phyloP scores from a whole-genome alignment of 2,329 filamentous ascomycete genomes.

The Alternaria novae-zelandiae region DNA sequence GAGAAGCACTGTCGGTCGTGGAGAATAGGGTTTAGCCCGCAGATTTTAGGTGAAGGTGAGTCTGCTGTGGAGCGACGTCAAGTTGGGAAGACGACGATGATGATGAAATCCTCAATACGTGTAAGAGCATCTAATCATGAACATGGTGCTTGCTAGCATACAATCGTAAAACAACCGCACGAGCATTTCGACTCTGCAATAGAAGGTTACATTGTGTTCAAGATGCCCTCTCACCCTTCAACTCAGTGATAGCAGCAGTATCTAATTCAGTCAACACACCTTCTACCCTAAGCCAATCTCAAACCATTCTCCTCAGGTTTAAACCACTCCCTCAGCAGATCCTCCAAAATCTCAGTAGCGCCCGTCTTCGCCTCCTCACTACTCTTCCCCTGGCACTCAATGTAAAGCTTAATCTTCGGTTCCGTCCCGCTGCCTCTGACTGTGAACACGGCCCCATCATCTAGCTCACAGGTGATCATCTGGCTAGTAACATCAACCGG shows the following conservation, averaged over 20 bases:
- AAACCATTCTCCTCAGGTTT: slow-evolving; percentile 47
- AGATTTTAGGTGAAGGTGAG: neutral
- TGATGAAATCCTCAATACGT: neutral
- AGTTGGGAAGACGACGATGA: neutral
- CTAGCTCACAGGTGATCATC: slow-evolving; percentile 69
- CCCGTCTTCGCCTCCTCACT: slow-evolving; percentile 51
- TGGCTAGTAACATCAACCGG: slow-evolving; percentile 64
- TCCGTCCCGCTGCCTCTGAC: slow-evolving; percentile 68
- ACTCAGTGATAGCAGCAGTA: neutral
- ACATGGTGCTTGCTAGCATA: neutral
- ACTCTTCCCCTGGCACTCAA: slow-evolving; percentile 55
- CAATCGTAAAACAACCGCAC: neutral
- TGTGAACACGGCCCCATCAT: slow-evolving; percentile 63
- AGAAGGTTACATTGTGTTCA: neutral
- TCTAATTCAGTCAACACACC: neutral
- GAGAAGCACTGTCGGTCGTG: neutral
- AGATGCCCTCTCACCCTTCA: too few species aligned
- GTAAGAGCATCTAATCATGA: neutral
- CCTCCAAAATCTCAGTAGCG: slow-evolving; percentile 54
- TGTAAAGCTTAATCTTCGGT: slow-evolving; percentile 69
- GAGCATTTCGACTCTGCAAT: neutral
- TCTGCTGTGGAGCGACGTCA: neutral
- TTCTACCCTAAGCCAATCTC: slow-evolving; percentile 31
- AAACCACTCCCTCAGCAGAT: slow-evolving; percentile 60
- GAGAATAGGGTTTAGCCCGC: neutral